Base-by-base conservation (phyloP, 805 yeast species). In the Pichia nakasei region DNA sequence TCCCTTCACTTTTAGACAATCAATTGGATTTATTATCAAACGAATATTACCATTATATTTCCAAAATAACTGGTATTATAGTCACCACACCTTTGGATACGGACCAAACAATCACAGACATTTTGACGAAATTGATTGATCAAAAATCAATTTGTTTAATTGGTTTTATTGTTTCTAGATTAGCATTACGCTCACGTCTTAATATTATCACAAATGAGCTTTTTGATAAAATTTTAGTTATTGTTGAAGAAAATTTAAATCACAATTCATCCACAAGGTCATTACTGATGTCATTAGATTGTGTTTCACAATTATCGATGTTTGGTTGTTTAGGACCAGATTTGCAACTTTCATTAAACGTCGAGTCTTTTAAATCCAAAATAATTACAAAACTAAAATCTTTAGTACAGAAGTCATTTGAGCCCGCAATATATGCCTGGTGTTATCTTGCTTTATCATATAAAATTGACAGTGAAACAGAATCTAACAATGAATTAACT, bases 341-440 rank as follows among this genome's bases (percentile, higher is more conserved):
- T 1, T 13, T 52, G 1, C 44, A 42, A 7, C 22, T 56, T 7
- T 43, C 54, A 11, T 50, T 51, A 9, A 51, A 35, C 2, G 47
- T 66, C 5, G 50, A 51, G 0, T 39, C 52, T 0, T 48, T 57
- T 35, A 53, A 60, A 22, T 38, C 22, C 0, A 46, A 48, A 3
- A 55, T 75, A 9, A 46, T 57, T 4, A 62, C 58, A 0, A 21
- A 45, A 5, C 35, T 74, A 9, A 56, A 60, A 35, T 61, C 68
- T 0, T 65, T 66, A 36, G 75, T 76, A 7, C 73, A 76, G 49
- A 75, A 73, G 49, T 65, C 68, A 17, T 33, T 44, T 49, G 95
- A 85, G 48, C 64, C 58, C 26, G 73, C 88, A 0, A 69, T 77
- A 5, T 55, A 76, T 33, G 65, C 83, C 0, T 69, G 81, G 57